phyloP scores from a whole-genome alignment of 2,329 filamentous ascomycete genomes.

The Cladosporium sphaerospermum region DNA sequence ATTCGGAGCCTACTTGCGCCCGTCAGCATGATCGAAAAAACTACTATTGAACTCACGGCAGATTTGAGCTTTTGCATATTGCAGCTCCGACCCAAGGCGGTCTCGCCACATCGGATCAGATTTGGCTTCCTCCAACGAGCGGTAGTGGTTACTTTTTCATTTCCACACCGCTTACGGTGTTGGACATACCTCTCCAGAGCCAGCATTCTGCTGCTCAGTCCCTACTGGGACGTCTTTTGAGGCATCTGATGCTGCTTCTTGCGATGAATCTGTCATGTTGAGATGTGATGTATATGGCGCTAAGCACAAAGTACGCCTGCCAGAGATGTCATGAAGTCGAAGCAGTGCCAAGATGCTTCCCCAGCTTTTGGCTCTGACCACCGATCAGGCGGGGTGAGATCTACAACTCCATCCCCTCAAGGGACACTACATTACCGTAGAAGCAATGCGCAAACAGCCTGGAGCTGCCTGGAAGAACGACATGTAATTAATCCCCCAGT shows the following conservation, averaged over 20 bases:
- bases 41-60: constrained; percentile 5
- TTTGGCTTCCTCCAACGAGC: background rate
- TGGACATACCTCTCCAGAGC: constrained; percentile 10
- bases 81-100: no score
- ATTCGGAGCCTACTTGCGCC: background rate
- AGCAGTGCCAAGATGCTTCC: background rate
- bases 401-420: no score
- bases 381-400: no score
- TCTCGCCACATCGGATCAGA: no score
- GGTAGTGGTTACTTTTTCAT: background rate
- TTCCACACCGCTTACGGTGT: constrained; percentile 4
- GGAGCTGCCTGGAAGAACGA: no score
- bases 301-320: background rate
- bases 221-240: background rate
- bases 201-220: background rate
- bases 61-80: background rate
- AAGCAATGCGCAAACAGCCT: background rate
- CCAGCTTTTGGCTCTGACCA: background rate
- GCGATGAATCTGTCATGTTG: constrained; percentile 8
- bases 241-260: background rate
- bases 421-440: background rate
- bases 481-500: background rate
- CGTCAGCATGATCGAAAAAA: constrained; percentile 12
- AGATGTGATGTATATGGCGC: background rate
- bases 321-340: background rate